Evolutionary conservation across 805 yeast species (phyloP), one percentile per base, ranked within the genome.

Genomic region (Candida maltosa): DNA sequence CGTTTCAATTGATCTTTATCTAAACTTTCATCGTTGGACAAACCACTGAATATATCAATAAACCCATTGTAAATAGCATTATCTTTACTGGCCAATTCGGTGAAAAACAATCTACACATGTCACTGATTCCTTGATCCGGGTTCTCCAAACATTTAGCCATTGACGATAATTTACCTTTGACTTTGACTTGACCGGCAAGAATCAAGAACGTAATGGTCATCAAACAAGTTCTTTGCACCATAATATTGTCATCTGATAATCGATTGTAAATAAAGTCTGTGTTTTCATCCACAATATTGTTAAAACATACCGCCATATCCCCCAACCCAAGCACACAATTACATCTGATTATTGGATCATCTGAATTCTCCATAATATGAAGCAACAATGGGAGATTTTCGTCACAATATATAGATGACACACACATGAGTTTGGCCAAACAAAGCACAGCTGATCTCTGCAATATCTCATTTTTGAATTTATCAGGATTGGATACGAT

Each of bases 301-400:
- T 91, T 94, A 73, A 93, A 93, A 52, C 96, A 87, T n/a, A 93
- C 96, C 2, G 97, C 95, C 83, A 93, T 85, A 56, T 93, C 99
- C 17, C 98, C 97, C 19, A 93, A 69, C 0, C 96, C 97, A 18
- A 93, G 65, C 1, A 91, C 95, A 31, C 95, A 83, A 55, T 93
- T 93, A 31, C 95, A 82, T 42, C 97, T 71, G 14, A 88, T 83
- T 14, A 87, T 77, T 2, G 96, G 87, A 60, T 85, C 95, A 4
- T 76, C 76, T 0, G 96, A 87, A 41, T 75, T 75, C 51, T 87
- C 93, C 86, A 93, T 83, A 23, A 91, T 73, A 0, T 86, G 77
- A 37, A 91, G 76, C 35, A 88, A 67, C 15, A 87, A 62, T 0
- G 84, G 81, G 33, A 93, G 64, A 47, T 87, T 79, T 17, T 77